Evolutionary conservation across 2,329 filamentous ascomycete genomes (phyloP).

Genomic region (Aspergillus felis): DNA sequence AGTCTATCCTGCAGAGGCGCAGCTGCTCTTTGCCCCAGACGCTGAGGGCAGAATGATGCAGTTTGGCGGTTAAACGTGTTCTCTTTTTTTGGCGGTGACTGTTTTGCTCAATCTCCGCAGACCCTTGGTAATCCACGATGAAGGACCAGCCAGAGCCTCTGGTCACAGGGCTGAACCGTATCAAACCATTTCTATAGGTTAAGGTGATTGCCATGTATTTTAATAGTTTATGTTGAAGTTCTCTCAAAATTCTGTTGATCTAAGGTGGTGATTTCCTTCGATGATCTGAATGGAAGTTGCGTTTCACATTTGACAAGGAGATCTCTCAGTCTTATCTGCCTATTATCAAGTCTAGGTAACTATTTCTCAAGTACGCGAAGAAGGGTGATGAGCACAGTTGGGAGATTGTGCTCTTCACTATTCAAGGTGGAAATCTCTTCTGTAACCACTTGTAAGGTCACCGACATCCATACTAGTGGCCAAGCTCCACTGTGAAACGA

Average conservation of each 20-base stretch:
- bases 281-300: not conserved
- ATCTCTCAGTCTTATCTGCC: not conserved
- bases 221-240: not conserved
- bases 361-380: not conserved
- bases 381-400: not conserved
- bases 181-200: constrained; percentile 1
- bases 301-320: not conserved
- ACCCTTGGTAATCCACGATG: not conserved
- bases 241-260: not conserved
- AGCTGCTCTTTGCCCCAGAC: not conserved
- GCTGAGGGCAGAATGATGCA: not conserved
- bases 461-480: not conserved
- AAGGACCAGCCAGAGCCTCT: constrained; percentile 10
- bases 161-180: constrained; percentile 20
- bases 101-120: not conserved
- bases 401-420: not conserved
- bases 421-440: not conserved
- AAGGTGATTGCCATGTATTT: not conserved
- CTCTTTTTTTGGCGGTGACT: constrained; percentile 13
- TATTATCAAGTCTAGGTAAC: not conserved
- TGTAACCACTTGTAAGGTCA: not conserved
- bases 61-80: constrained; percentile 22
- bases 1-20: not conserved
- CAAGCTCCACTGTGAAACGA: constrained; percentile 7
- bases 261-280: not conserved